Percentiles rank a stretch among this genome's conserved stretches.
These are phyloP conservation scores for Lineolata rhizophorae DNA, from an alignment of 495 filamentous ascomycete species.

Conservation along the genomic window DNA sequence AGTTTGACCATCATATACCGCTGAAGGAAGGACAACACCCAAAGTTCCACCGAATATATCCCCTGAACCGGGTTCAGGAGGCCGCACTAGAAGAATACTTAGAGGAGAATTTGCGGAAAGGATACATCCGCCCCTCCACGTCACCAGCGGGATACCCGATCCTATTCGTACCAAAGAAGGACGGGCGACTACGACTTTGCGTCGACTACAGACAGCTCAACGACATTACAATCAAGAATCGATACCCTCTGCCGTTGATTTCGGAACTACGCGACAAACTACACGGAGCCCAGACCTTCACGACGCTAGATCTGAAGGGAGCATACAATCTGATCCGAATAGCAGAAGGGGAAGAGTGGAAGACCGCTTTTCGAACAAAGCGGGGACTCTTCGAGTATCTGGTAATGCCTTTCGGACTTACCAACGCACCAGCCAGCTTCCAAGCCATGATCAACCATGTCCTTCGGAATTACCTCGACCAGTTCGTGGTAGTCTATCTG, in stretches of 20 bases:
- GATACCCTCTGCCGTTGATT: conserved; percentile 8
- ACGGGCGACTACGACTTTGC: conserved; percentile 6
- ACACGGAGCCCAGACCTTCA: conserved; percentile 3
- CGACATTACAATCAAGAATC: conserved; percentile 8
- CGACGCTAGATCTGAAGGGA: conserved; percentile 7
- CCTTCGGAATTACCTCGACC: conserved; percentile 4
- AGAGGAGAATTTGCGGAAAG: conserved; percentile 2
- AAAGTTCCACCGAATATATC: neutral
- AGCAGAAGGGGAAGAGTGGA: conserved; percentile 7
- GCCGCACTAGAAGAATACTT: conserved; percentile 3
- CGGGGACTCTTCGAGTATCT: conserved; percentile 9
- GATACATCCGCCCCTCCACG: conserved; percentile 3
- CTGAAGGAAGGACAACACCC: neutral
- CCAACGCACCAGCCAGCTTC: conserved; percentile 11
- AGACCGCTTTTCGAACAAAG: conserved; percentile 11
- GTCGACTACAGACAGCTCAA: conserved; percentile 11
- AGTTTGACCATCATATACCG: neutral
- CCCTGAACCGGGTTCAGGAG: neutral
- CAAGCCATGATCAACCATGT: conserved; percentile 8
- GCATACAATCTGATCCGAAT: conserved; percentile 8
- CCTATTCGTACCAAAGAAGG: conserved; percentile 11
- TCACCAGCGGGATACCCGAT: conserved; percentile 5
- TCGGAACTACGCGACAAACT: conserved; percentile 6
- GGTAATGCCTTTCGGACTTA: conserved; percentile 11
- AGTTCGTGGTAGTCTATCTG: conserved; percentile 6